Evolutionary conservation across 2,329 filamentous ascomycete species (phyloP).

Genomic region (Alternaria sp.): DNA sequence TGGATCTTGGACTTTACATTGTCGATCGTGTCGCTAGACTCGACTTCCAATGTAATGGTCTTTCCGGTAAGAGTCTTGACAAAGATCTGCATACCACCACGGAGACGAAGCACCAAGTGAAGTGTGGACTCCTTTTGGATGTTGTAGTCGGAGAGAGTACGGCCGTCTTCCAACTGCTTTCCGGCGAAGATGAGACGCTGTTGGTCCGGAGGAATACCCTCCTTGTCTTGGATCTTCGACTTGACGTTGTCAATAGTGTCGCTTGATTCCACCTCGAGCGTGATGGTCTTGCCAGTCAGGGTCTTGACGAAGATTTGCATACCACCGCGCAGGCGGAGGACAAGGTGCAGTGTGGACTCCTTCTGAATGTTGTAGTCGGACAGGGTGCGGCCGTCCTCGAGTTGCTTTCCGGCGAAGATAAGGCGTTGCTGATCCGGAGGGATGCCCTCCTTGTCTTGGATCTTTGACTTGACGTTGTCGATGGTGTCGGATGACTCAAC

Average conservation of each 20-base stretch:
- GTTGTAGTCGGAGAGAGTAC: slow-evolving; percentile 91
- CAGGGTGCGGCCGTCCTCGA: slow-evolving; percentile 65
- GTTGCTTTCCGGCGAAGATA: slow-evolving; percentile 67
- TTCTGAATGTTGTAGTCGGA: slow-evolving; percentile 67
- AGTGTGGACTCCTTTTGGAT: slow-evolving; percentile 93
- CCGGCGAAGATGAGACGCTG: slow-evolving; percentile 96
- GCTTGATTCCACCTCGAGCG: slow-evolving; percentile 71
- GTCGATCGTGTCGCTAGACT: slow-evolving; percentile 89
- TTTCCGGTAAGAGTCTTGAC: slow-evolving; percentile 75
- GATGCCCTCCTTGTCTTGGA: slow-evolving; percentile 68
- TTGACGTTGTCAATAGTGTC: slow-evolving; percentile 98
- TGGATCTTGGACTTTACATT: slow-evolving; percentile 94
- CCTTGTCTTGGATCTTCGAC: slow-evolving; percentile 97
- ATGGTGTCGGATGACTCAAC: slow-evolving; percentile 53
- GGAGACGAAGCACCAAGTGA: slow-evolving; percentile 84
- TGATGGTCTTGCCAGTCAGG: slow-evolving; percentile 70
- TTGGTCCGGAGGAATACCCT: slow-evolving; percentile 94
- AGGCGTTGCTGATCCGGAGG: slow-evolving; percentile 66
- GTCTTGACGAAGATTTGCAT: slow-evolving; percentile 72
- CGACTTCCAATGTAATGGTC: slow-evolving; percentile 92
- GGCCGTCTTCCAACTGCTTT: slow-evolving; percentile 95
- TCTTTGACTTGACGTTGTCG: slow-evolving; percentile 55
- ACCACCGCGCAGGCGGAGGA: slow-evolving; percentile 74
- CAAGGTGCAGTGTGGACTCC: slow-evolving; percentile 74
- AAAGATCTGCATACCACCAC: slow-evolving; percentile 75